A percentile compares a stretch with the other conserved stretches of the same genome.
phyloP scores from a whole-genome alignment of 2,329 filamentous ascomycete species.

The Fusarium multiceps region DNA sequence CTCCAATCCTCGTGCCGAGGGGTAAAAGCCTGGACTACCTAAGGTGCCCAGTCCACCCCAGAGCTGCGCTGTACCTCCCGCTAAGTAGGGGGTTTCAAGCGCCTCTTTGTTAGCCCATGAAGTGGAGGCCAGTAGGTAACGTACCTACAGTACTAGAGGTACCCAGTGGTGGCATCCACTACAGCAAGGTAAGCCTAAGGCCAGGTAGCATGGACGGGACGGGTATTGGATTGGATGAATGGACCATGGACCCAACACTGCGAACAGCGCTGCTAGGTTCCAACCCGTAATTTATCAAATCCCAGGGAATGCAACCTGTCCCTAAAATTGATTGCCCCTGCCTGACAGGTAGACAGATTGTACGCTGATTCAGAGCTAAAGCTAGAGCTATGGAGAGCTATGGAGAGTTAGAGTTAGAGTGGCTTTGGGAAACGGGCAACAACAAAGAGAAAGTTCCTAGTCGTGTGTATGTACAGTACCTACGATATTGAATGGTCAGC shows the following conservation, averaged over 20 bases:
- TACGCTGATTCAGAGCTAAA: background rate
- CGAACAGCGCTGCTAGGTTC: conserved; percentile 27
- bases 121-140: background rate
- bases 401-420: conserved; percentile 6
- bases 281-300: conserved; percentile 18
- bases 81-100: conserved; percentile 24
- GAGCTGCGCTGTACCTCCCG: conserved; percentile 22
- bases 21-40: conserved; percentile 35
- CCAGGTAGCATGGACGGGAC: conserved; percentile 19
- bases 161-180: conserved; percentile 29
- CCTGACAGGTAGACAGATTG: background rate
- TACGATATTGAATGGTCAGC: conserved; percentile 4
- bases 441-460: conserved; percentile 27
- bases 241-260: conserved; percentile 6
- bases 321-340: conserved; percentile 33
- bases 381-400: background rate
- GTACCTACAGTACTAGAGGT: conserved; percentile 3
- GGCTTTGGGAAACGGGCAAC: conserved; percentile 33
- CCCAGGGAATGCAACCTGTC: conserved; percentile 46
- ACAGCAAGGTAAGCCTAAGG: conserved; percentile 1
- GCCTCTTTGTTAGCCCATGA: conserved; percentile 23
- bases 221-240: background rate
- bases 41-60: background rate
- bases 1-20: conserved; percentile 42
- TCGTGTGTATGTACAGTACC: background rate